A percentile compares a stretch with the other conserved stretches of the same genome.
Conservation (phyloP, 345 rosid genomes). For the Schrenkiella parvula region DNA sequence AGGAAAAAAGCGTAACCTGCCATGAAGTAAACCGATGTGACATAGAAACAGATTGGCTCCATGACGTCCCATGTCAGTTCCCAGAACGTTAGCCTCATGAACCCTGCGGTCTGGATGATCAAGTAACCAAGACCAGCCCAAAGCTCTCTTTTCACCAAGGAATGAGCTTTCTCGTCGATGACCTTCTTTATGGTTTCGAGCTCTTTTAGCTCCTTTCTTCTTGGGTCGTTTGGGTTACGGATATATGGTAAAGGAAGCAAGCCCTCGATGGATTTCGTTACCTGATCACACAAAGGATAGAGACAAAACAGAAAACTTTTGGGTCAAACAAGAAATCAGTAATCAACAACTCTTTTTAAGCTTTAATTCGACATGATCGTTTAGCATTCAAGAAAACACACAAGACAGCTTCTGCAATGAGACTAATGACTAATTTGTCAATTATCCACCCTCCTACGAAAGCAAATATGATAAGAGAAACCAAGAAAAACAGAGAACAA, state of each 20-base stretch:
- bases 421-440: not conserved
- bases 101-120: slow-evolving; percentile 69
- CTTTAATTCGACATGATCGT: not conserved
- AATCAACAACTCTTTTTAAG: not conserved
- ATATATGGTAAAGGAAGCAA: slow-evolving; percentile 54
- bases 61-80: slow-evolving; percentile 98
- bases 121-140: slow-evolving; percentile 70
- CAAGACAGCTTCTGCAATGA: not conserved
- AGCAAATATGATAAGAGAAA: not conserved
- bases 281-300: slow-evolving; percentile 46
- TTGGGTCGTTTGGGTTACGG: slow-evolving; percentile 45
- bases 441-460: not conserved
- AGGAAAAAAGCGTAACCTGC: slow-evolving; percentile 81
- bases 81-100: slow-evolving; percentile 98
- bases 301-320: not conserved
- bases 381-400: slow-evolving; percentile 13
- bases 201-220: slow-evolving; percentile 57
- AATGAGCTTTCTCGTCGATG: slow-evolving; percentile 56
- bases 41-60: slow-evolving; percentile 95
- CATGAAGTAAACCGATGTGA: slow-evolving; percentile 69
- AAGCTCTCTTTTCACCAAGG: slow-evolving; percentile 61
- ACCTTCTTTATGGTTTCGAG: slow-evolving; percentile 48
- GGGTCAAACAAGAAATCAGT: slow-evolving; percentile 29
- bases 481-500: slow-evolving; percentile 2
- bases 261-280: slow-evolving; percentile 61